A percentile compares a stretch with the other conserved stretches of the same genome.
Evolutionary conservation across 192 early-diverging fungal genomes (phyloP).

Genomic region (Linnemannia exigua): DNA sequence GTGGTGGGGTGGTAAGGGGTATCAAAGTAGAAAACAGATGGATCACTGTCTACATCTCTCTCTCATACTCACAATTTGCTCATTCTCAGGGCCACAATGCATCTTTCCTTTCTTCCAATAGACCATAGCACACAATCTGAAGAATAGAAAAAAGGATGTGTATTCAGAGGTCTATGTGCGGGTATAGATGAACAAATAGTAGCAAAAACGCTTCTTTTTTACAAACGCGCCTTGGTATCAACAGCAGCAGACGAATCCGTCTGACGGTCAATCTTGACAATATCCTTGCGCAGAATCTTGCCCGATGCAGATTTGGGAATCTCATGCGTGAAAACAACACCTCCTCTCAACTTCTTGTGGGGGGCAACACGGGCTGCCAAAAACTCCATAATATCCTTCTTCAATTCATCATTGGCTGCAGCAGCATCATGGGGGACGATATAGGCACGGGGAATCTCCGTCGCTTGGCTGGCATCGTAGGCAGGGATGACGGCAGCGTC

Average conservation of each 20-base stretch:
- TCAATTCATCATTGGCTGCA: slow-evolving; percentile 47
- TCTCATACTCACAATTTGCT: neutral
- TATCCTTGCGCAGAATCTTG: slow-evolving; percentile 84
- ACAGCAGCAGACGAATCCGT: neutral
- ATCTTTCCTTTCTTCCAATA: neutral
- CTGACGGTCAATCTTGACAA: slow-evolving; percentile 60
- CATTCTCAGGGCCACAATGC: neutral
- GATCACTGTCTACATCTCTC: neutral
- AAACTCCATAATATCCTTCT: slow-evolving; percentile 67
- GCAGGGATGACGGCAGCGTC: slow-evolving; percentile 61
- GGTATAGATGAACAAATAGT: slow-evolving; percentile 12
- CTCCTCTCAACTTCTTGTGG: slow-evolving; percentile 87
- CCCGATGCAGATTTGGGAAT: slow-evolving; percentile 89
- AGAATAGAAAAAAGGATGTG: neutral
- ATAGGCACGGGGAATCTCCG: slow-evolving; percentile 86
- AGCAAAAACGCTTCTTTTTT: neutral
- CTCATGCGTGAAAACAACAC: slow-evolving; percentile 76
- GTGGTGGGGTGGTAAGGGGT: neutral
- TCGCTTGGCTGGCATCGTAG: slow-evolving; percentile 61
- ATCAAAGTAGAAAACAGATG: neutral
- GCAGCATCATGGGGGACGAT: slow-evolving; percentile 72
- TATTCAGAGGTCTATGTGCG: neutral
- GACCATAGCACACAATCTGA: neutral
- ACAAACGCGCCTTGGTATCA: slow-evolving; percentile 11
- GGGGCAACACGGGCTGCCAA: slow-evolving; percentile 72